Conservation (phyloP, 805 yeast genomes). For the Cyberlindnera sargentensis region DNA sequence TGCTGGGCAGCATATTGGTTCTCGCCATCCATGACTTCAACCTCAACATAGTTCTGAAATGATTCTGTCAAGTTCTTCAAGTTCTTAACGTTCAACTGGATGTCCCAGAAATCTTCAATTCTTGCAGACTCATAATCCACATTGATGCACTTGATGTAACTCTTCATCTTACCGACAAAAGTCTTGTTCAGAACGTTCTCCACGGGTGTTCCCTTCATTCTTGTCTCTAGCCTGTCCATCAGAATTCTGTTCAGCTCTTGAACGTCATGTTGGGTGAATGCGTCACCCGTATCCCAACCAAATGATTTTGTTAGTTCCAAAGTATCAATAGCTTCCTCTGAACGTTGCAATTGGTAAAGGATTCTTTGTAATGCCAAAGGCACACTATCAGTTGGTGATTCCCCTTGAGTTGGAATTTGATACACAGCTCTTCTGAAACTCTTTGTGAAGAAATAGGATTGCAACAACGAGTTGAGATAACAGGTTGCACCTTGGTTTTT, state of each 20-base stretch:
- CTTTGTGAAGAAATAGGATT: conserved; percentile 82
- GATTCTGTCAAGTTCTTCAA: conserved; percentile 65
- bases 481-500: conserved; percentile 98
- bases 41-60: conserved; percentile 80
- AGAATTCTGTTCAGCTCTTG: conserved; percentile 92
- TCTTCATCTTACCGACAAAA: conserved; percentile 96
- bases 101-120: conserved; percentile 96
- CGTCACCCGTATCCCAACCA: conserved; percentile 96
- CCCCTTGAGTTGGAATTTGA: conserved; percentile 74
- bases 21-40: conserved; percentile 88
- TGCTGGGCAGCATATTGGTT: conserved; percentile 92
- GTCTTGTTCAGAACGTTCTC: conserved; percentile 70
- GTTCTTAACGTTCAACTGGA: conserved; percentile 88
- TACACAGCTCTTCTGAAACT: conserved; percentile 80
- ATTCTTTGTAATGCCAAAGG: conserved; percentile 82
- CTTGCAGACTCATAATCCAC: conserved; percentile 92
- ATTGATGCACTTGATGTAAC: conserved; percentile 85
- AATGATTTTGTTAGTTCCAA: conserved; percentile 81
- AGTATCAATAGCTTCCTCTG: conserved; percentile 75
- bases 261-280: conserved; percentile 96
- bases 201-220: conserved; percentile 83
- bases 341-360: conserved; percentile 71
- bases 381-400: conserved; percentile 50
- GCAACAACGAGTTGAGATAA: conserved; percentile 85
- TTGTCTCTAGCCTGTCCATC: conserved; percentile 87